Percentiles rank a stretch among this genome's conserved stretches.
Conservation (phyloP, 176 grass and related monocot species). For the Luzula sylvatica region DNA sequence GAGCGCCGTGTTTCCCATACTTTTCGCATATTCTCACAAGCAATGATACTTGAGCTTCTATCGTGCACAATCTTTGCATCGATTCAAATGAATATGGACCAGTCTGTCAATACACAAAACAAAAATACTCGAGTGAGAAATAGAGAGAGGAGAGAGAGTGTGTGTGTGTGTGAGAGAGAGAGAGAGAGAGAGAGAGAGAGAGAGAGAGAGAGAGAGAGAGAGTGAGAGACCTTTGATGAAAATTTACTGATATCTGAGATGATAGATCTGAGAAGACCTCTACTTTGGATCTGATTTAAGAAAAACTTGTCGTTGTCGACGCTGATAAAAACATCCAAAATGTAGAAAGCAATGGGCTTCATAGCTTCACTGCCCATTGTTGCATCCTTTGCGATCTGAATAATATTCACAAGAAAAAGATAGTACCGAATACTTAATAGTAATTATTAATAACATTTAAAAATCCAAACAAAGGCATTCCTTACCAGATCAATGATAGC, state of each 20-base stretch:
- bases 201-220: not conserved
- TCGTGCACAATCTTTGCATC: constrained; percentile 55
- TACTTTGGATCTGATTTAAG: constrained; percentile 88
- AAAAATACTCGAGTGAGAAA: not conserved
- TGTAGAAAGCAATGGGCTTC: constrained; percentile 82
- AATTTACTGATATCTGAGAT: constrained; percentile 70
- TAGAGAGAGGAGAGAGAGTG: no score
- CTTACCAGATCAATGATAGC: constrained; percentile 73
- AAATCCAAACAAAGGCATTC: not conserved
- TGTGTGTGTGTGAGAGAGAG: not conserved
- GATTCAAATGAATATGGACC: constrained; percentile 47
- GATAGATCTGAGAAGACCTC: constrained; percentile 74
- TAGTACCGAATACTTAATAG: not conserved
- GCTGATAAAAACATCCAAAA: constrained; percentile 80
- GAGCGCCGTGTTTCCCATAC: constrained; percentile 78
- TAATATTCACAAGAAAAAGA: constrained; percentile 8
- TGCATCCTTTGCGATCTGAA: constrained; percentile 82
- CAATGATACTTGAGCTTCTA: constrained; percentile 82
- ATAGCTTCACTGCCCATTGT: constrained; percentile 82
- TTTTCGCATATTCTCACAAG: constrained; percentile 80
- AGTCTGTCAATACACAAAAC: constrained; percentile 39
- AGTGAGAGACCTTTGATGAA: constrained; percentile 54
- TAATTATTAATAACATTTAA: constrained; percentile 10
- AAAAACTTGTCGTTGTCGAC: constrained; percentile 88
- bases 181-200: constrained; percentile 19